Base-by-base conservation (phyloP, 129 eudicot genomes). In the Centrapalus pauciflorus region DNA sequence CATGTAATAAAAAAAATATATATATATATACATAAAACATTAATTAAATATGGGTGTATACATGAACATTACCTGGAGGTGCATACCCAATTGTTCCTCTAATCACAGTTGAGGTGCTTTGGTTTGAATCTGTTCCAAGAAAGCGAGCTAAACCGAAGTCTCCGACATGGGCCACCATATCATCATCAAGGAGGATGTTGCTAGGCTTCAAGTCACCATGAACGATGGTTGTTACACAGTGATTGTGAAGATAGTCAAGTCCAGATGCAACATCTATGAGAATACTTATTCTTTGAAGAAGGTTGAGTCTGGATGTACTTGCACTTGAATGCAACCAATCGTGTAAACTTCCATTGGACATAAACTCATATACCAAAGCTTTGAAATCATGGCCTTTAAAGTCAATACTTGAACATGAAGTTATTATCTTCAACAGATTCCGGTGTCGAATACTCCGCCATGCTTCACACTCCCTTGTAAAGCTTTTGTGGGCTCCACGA, bases 21-120 rank as follows among this genome's bases (percentile, higher is more conserved):
- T n/a, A n/a, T n/a, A n/a, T n/a, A n/a, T n/a, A n/a, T n/a, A n/a
- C n/a, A n/a, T 9, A 13, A 20, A 0, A 2, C 0, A 1, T 0
- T 27, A 64, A 3, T 12, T 11, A 41, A 43, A 59, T 43, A 11
- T 43, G 3, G 10, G 25, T 17, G 29, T 28, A 1, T 43, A 35
- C 24, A 25, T 55, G 4, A 37, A 50, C 7, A 7, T 62, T 71
- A 80, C 85, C 76, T 59, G 84, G 84, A 2, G 77, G 43, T 26
- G 66, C 37, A 23, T 80, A 80, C 24, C 80, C 84, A 11, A 80
- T 23, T 4, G 80, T 80, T 69, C 84, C 84, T 64, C 71, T 65
- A 10, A 80, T 48, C 8, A 73, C 75, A 20, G 7, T 35, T 30
- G 75, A 64, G 66, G 37, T 70, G 12, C 61, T 34, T 34, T 70